Evolutionary conservation across 345 rosid species (phyloP), one percentile per base, ranked within the genome.

Genomic region (Barbarea vulgaris): DNA sequence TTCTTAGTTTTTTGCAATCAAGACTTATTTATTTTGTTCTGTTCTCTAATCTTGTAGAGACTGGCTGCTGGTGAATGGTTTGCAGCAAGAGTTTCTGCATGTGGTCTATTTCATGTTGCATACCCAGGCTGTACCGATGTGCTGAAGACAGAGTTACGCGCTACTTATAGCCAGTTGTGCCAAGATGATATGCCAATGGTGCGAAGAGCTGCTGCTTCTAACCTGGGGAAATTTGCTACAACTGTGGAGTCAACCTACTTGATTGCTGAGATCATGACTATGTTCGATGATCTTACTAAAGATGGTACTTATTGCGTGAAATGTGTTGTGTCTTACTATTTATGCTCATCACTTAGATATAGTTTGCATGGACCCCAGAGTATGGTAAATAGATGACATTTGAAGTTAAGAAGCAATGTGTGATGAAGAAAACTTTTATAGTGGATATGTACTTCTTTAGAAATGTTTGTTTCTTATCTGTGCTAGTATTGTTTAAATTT

Each of bases 131-230:
- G 95, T 59, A 76, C 91, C 3, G 97, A 94, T 76, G 71, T 60
- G 74, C 25, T 85, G 70, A 94, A 90, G 81, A 82, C 92, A n/a
- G 96, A 94, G 80, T 79, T 91, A 41, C 82, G 98, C 51, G 63
- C 88, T 28, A 83, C 85, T 70, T 94, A 90, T 73, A 79, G 85
- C 62, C 96, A 84, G 65, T 77, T 94, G 74, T 94, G 98, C 74
- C 93, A 88, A 84, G 97, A 94, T 83, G 98, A 91, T 80, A 91
- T 91, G 98, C 98, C 97, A 15, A 94, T 88, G 98, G 97, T 94
- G 70, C 85, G 98, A 59, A 94, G 93, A 82, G 91, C 98, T 66
- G 97, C 97, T 52, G 97, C 97, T 12, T 81, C 96, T n/a, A 94
- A 91, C 79, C 81, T 94, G 46, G 98, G 97, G 61, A 91, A 86